Evolutionary conservation across 73 alveolate species (phyloP), one percentile per base, ranked within the genome.

Genomic region (Durusdinium trenchii): DNA sequence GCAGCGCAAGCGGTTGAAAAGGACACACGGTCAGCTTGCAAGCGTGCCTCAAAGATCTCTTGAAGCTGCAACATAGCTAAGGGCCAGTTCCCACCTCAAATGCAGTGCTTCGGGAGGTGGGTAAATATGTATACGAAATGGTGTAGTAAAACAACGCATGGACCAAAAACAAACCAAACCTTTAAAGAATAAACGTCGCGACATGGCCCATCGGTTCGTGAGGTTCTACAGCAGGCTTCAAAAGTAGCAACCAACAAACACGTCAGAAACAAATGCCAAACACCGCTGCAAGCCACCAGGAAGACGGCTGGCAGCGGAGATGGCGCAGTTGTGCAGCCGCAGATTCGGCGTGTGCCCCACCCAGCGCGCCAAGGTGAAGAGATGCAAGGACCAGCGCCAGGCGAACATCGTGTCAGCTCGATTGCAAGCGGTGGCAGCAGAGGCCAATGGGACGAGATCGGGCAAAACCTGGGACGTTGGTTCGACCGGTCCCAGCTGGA

Each of bases 361-460:
- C 97, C 67, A 54, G 40, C 51, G 78, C 14, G 75, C 78, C 87
- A 75, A 30, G 60, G 81, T 32, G 47, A 47, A 69, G 54, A 91
- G 45, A 36, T 69, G 76, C 57, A 91, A 52, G 52, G 97, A 48
- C 97, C 97, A 91, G 20, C 61, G 32, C 97, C 97, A 91, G 40
- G 97, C 87, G 9, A 69, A 35, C 35, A 84, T 42, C 14, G 52
- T 54, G 12, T 20, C 78, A 20, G 89, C 97, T 18, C 97, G 97
- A 40, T 91, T 91, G 78, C 97, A 91, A 30, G 89, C 87, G 36
- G 97, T 87, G 16, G 97, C 87, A 0, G 97, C 97, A 45, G 97
- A 47, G 57, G 78, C n/a, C 47, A 91, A 36, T 16, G 97, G 97
- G 43, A 46, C 89, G 18, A 75, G 46, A 38, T 62, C 84, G 36